Base-by-base conservation (phyloP, 148 eudicot species). In the Chenopodium berlandieri region DNA sequence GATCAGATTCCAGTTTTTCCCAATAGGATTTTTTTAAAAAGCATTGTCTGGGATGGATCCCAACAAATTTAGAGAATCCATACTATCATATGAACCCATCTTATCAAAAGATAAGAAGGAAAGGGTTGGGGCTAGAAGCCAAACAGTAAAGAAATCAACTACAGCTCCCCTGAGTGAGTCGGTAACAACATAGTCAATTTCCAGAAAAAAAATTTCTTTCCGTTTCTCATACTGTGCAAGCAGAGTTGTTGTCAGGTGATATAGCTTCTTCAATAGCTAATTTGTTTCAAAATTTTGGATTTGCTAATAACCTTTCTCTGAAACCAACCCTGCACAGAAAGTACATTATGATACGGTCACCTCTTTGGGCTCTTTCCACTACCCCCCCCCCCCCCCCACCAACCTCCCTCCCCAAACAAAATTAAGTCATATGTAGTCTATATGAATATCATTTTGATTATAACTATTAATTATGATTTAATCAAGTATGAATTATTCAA, bases 71-170 rank as follows among this genome's bases (percentile, higher is more conserved):
- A 94, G 74, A 82, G 94, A 89, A 82, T 90, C 98, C 64, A 92
- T 76, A 75, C 91, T 87, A 75, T 90, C 88, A 67, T 91, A 73
- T 75, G 84, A 81, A 83, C 86, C 87, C 79, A 88, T 58, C 31
- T 80, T 92, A 89, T 91, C 92, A 81, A 84, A 76, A 74, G 94
- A 89, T 80, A 95, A 89, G 86, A 95, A 95, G 13, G 99, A 94
- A 63, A 95, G 80, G 44, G 98, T 94, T n/a, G 99, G 99, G 46
- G 98, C 99, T 19, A 98, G 99, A 76, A 95, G 97, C 99, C 99
- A 95, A 76, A 95, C 98, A 1, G 98, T 95, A 78, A 95, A 95
- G 77, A 95, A 95, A 83, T 95, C 99, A 46, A 94, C 97, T 65
- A 95, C 94, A 70, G 87, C 86, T 82, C 99, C 99, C 84, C 99